Percentiles rank a stretch among this genome's conserved stretches.
These are phyloP conservation scores for Striga hermonthica DNA, from an alignment of 305 asterid species.

Conservation along the genomic window DNA sequence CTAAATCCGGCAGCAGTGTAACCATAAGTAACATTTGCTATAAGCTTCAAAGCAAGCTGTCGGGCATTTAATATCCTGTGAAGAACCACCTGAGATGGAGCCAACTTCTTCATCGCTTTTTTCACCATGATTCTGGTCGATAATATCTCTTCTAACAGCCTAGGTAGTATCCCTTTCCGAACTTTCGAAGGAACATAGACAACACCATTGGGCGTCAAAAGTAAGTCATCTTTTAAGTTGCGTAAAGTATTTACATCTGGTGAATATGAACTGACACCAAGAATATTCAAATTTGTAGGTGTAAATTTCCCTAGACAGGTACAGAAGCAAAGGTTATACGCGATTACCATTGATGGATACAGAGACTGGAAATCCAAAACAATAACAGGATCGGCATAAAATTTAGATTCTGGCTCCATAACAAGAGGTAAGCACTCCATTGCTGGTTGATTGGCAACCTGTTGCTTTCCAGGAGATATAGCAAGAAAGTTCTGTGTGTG, in stretches of 20 bases:
- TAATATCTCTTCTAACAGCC: conserved; percentile 86
- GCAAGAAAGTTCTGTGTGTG: conserved; percentile 94
- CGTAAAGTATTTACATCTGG: conserved; percentile 50
- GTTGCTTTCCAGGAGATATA: conserved; percentile 90
- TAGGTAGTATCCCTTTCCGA: conserved; percentile 83
- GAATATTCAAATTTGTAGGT: conserved; percentile 48
- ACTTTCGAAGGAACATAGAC: conserved; percentile 75
- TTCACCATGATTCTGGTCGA: conserved; percentile 95
- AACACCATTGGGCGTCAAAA: conserved; percentile 88
- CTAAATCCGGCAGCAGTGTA: conserved; percentile 99
- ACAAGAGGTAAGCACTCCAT: conserved; percentile 99
- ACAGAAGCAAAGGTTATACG: conserved; percentile 88
- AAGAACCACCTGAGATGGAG: conserved; percentile 71
- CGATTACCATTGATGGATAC: conserved; percentile 97
- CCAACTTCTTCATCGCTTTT: conserved; percentile 88
- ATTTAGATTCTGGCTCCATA: conserved; percentile 96
- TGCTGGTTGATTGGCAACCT: conserved; percentile 96
- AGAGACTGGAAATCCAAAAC: conserved; percentile 97
- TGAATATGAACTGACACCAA: conserved; percentile 84
- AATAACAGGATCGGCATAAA: conserved; percentile 88
- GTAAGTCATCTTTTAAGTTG: conserved; percentile 54
- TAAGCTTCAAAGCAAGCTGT: conserved; percentile 96
- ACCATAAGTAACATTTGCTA: conserved; percentile 96
- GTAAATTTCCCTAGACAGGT: conserved; percentile 87
- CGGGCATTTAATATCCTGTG: conserved; percentile 87